Base-by-base conservation (phyloP, 1,284 basidiomycete genomes). In the Vanrija pseudolonga region DNA sequence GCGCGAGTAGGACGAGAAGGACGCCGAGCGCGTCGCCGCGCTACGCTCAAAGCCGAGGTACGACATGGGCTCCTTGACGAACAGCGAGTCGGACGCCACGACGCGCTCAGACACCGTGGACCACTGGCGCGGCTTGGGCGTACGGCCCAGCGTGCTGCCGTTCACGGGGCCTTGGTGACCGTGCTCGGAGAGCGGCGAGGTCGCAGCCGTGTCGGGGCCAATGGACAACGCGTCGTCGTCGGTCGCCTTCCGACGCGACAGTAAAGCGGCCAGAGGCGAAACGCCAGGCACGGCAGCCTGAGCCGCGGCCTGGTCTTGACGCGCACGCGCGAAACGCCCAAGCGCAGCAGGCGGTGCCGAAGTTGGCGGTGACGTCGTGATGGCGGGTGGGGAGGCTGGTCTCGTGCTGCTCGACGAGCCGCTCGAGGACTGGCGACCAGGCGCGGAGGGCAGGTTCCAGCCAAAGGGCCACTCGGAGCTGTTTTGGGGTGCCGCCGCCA, bases 261-360 rank as follows among this genome's bases (percentile, higher is more conserved):
- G 50, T 5, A 65, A 55, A 2, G 59, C 47, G 2, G 61, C 53
- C 18, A 65, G 54, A 3, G 57, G 51, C 11, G 45, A 40, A 4
- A 56, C 51, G 14, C 48, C 47, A 14, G 58, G 55, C 24, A 52
- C 49, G 15, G 55, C 54, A 14, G 58, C 54, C 45, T 56, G 58
- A 4, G 55, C 55, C 2, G 55, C 58, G 3, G 58, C 58, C 9
- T 54, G 44, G 36, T 60, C 67, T 47, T 67, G 61, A 12, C 65
- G 61, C 9, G 68, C 64, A 47, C 66, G 68, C 12, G 66, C 61
- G 45, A 71, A 71, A 15, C 68, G 60, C 4, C 68, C 68, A 3
- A 65, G 55, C 50, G 32, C 14, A 49, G 52, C 45, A 42, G 40
- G 44, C 52, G 39, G 50, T 26, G 45, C 51, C 32, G 22, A 55